Base-by-base conservation (phyloP, 768 basidiomycete genomes). In the Hygrocybe coccinea region DNA sequence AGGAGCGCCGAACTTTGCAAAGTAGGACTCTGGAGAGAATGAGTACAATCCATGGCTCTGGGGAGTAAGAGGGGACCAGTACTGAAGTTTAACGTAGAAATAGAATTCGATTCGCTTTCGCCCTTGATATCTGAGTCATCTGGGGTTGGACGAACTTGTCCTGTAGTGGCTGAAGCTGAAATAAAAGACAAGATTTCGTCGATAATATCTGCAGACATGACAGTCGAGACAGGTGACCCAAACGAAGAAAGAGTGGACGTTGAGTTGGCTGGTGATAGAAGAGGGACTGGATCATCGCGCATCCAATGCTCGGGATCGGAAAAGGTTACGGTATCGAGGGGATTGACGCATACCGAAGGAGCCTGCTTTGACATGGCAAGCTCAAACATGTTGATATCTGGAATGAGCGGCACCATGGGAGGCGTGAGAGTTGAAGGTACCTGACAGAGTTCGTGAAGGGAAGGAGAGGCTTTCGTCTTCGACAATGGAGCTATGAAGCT, bases 311-410 rank as follows among this genome's bases (percentile, higher is more conserved):
- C 43, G 22, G 19, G 14, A n/a, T 35, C 29, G 14, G 33, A 46
- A 10, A 34, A 22, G 21, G 24, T 39, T 56, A 74, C 65, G 25
- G 75, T 70, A 33, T 76, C 71, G 33, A 71, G 57, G 19, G 79
- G 78, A 60, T 79, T 71, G 48, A 80, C 66, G 25, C 73, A 67
- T 9, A 52, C 29, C 11, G 39, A 34, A 14, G 55, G 43, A 5
- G 59, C 39, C 3, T 55, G 37, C 57, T 54, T 12, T 2, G 51
- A 57, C 38, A 29, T 29, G 61, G 56, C 34, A 7, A 64, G 60
- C 24, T 55, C 55, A 54, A 69, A 71, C 68, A 72, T 69, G 41
- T 76, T 76, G 22, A 73, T 58, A 49, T 70, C 68, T 11, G 63
- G 61, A 51, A 66, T 64, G 39, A 68, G 54, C 12, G 67, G 64